These are phyloP conservation scores for Syzygium aqueum DNA, from an alignment of 345 rosid species.

Conservation along the genomic window DNA sequence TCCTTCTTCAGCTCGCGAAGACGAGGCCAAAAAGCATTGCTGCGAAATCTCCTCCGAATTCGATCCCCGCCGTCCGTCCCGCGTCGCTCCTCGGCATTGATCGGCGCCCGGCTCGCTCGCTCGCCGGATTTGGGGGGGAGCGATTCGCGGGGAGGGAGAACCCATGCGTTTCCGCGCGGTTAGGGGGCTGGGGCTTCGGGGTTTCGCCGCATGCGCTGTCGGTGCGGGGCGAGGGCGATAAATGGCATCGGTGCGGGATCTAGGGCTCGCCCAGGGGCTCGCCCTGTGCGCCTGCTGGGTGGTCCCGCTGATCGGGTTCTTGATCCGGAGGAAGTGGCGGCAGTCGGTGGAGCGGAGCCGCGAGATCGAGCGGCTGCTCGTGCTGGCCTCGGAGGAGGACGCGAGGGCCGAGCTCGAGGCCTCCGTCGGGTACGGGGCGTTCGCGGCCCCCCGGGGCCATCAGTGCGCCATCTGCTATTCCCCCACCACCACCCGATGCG, in stretches of 20 bases:
- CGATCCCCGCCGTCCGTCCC: background rate
- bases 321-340: conserved; percentile 69
- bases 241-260: conserved; percentile 78
- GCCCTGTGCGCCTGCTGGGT: conserved; percentile 42
- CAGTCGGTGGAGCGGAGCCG: conserved; percentile 41
- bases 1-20: background rate
- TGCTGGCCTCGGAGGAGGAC: conserved; percentile 75
- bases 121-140: background rate
- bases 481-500: conserved; percentile 74
- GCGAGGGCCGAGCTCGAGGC: conserved; percentile 85
- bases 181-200: conserved; percentile 20
- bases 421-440: conserved; percentile 16
- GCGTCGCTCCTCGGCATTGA: background rate
- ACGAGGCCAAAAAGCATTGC: background rate
- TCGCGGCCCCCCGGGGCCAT: conserved; percentile 17
- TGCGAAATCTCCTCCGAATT: background rate
- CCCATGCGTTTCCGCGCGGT: conserved; percentile 43
- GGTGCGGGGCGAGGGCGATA: conserved; percentile 24
- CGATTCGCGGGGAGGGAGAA: background rate
- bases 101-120: background rate
- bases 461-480: conserved; percentile 70
- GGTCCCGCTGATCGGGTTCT: conserved; percentile 26
- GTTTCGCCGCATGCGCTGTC: conserved; percentile 28
- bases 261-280: conserved; percentile 66
- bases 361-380: conserved; percentile 70